These are phyloP conservation scores for Pseudogymnoascus sp. DNA, from an alignment of 2,329 filamentous ascomycete genomes.

Conservation along the genomic window DNA sequence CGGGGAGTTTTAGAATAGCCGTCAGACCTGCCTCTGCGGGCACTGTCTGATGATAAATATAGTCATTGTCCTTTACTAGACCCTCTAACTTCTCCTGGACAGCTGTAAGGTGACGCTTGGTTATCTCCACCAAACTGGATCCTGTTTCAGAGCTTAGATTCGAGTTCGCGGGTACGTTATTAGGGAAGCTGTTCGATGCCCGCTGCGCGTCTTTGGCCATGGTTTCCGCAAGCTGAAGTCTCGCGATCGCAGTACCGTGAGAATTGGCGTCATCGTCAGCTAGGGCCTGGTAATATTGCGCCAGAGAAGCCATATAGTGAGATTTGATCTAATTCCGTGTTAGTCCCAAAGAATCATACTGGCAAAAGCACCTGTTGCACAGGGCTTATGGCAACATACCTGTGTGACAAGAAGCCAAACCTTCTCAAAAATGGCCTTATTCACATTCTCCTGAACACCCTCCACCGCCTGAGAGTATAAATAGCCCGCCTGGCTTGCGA, in stretches of 20 bases:
- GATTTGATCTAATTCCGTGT: constrained; percentile 55
- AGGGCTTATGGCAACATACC: constrained; percentile 39
- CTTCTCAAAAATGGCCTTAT: constrained; percentile 86
- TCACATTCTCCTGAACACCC: constrained; percentile 86
- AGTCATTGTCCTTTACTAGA: constrained; percentile 88
- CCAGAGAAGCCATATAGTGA: constrained; percentile 72
- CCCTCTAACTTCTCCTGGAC: constrained; percentile 74
- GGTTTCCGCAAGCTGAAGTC: constrained; percentile 72
- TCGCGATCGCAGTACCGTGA: constrained; percentile 75
- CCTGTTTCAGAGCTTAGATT: constrained; percentile 80
- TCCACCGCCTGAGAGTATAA: constrained; percentile 83
- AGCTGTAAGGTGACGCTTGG: constrained; percentile 70
- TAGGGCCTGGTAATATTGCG: constrained; percentile 88
- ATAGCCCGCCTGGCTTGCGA: constrained; percentile 83
- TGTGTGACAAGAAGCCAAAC: constrained; percentile 81
- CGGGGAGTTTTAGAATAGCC: constrained; percentile 81
- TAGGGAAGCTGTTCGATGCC: constrained; percentile 71
- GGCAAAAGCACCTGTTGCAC: background rate
- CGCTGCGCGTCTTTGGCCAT: constrained; percentile 72
- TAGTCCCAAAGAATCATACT: constrained; percentile 6
- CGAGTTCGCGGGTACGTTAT: constrained; percentile 67
- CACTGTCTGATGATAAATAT: constrained; percentile 92
- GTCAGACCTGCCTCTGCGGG: constrained; percentile 76
- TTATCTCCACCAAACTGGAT: constrained; percentile 64
- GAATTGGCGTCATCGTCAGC: constrained; percentile 84